Evolutionary conservation across 495 filamentous ascomycete genomes (phyloP).

Genomic region (Aspergillus indologenus): DNA sequence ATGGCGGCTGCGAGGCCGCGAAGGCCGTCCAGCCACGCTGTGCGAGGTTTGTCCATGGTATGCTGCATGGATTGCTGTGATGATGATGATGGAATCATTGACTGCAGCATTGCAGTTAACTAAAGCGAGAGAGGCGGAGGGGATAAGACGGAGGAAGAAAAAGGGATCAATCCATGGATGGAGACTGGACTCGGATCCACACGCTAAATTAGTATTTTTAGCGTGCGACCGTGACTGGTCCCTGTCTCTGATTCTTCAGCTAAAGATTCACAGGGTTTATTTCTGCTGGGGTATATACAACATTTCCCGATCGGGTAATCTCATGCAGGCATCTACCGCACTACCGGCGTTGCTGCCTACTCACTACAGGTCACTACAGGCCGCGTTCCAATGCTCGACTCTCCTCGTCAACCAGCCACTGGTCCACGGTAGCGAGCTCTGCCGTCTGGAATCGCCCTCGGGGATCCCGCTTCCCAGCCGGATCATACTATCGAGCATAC

Average conservation of each 20-base stretch:
- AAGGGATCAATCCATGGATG: not conserved
- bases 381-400: constrained; percentile 21
- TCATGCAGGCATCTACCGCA: not conserved
- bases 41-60: constrained; percentile 6
- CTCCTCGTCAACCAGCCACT: constrained; percentile 27
- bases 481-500: constrained; percentile 23
- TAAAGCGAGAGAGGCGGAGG: not conserved
- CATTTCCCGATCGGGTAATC: constrained; percentile 1
- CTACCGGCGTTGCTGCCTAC: not conserved
- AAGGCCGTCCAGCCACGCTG: constrained; percentile 25
- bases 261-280: no score
- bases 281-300: not conserved
- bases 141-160: not conserved
- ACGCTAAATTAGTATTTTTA: not conserved
- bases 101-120: not conserved
- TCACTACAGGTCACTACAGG: constrained; percentile 13
- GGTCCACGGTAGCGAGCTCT: constrained; percentile 23
- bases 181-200: not conserved
- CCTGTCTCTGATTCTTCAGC: not conserved
- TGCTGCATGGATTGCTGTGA: no score
- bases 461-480: constrained; percentile 24
- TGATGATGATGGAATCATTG: not conserved
- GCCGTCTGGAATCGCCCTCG: constrained; percentile 22
- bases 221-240: not conserved
- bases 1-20: constrained; percentile 24